Conservation (phyloP, 139 green algal species). For the Trebouxia sp. region DNA sequence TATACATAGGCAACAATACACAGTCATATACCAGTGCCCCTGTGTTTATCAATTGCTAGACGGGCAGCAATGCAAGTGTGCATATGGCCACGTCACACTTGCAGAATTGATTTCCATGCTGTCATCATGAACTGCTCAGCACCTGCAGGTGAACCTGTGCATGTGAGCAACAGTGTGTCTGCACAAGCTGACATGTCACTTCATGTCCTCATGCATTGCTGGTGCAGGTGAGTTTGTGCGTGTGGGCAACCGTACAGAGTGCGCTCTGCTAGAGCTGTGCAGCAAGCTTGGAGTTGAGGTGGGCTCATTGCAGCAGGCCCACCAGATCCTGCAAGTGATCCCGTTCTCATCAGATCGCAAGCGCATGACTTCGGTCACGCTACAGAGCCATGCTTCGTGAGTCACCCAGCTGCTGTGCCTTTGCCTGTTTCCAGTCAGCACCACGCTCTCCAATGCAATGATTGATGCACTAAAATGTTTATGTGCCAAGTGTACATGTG, state of each 20-base stretch:
- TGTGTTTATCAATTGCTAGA: no score
- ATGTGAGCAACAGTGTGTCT: neutral
- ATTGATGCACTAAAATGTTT: no score
- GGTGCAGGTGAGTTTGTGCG: constrained; percentile 34
- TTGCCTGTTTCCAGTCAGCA: neutral
- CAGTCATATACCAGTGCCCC: no score
- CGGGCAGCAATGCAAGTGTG: neutral
- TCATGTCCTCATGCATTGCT: neutral
- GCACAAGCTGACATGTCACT: neutral
- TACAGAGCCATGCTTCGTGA: constrained; percentile 21
- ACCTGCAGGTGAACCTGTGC: neutral
- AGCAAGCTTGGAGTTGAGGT: constrained; percentile 39
- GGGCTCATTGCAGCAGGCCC: neutral
- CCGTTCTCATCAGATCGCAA: constrained; percentile 81
- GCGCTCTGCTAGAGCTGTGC: constrained; percentile 76
- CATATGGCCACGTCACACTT: neutral
- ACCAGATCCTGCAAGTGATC: constrained; percentile 26
- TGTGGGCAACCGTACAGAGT: constrained; percentile 82
- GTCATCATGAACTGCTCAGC: no score
- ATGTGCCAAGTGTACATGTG: no score
- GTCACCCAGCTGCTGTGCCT: neutral
- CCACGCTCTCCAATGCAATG: no score
- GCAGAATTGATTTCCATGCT: no score
- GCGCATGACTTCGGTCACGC: constrained; percentile 64
- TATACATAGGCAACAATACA: no score